Evolutionary conservation across 805 yeast genomes (phyloP).

Genomic region (Candida ficus): DNA sequence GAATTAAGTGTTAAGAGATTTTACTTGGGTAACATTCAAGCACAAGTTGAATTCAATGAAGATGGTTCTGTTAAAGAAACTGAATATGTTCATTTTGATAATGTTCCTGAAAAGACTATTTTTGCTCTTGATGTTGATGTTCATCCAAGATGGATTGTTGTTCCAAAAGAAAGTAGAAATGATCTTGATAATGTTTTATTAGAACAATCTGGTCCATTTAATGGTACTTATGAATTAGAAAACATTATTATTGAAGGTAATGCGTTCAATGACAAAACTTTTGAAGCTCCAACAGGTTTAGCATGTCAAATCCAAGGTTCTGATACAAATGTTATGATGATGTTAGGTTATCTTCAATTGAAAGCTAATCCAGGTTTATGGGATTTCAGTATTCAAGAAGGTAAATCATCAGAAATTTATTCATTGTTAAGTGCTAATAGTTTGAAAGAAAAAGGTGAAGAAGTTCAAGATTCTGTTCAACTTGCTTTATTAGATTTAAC

Average conservation of each 20-base stretch:
- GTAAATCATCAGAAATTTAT: conserved; percentile 39
- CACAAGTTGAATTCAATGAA: conserved; percentile 25
- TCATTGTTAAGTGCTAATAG: conserved; percentile 31
- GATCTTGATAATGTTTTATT: conserved; percentile 63
- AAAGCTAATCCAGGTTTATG: conserved; percentile 69
- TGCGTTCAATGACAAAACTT: conserved; percentile 39
- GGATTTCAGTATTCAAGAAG: conserved; percentile 42
- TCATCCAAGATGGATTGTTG: conserved; percentile 66
- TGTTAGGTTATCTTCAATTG: conserved; percentile 80
- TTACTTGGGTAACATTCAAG: conserved; percentile 44
- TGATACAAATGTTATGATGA: conserved; percentile 71
- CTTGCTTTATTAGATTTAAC: conserved; percentile 38
- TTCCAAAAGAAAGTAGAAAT: conserved; percentile 42
- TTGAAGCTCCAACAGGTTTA: conserved; percentile 20
- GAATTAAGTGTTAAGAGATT: conserved; percentile 51
- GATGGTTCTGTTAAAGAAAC: conserved; percentile 25
- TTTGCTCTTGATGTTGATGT: conserved; percentile 53
- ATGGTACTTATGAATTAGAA: conserved; percentile 46
- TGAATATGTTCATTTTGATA: conserved; percentile 32
- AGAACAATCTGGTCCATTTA: conserved; percentile 29
- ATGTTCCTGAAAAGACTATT: conserved; percentile 47
- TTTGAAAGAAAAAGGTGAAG: neutral
- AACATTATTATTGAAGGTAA: conserved; percentile 67
- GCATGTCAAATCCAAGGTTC: conserved; percentile 25
- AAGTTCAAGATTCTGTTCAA: conserved; percentile 14